phyloP scores from a whole-genome alignment of 495 filamentous ascomycete species.

The Evansstolkia leycettana region DNA sequence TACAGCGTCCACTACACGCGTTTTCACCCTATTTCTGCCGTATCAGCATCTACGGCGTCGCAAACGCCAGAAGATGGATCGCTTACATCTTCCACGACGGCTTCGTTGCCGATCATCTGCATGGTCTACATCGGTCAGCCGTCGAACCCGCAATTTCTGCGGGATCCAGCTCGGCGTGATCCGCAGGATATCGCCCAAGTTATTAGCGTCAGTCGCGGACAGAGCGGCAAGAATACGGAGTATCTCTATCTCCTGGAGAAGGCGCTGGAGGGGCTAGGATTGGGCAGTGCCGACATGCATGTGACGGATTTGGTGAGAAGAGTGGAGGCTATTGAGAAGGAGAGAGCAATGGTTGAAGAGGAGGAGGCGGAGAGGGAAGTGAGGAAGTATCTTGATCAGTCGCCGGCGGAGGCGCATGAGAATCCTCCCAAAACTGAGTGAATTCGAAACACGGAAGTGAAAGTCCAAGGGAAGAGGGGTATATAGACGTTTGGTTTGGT shows the following conservation, averaged over 20 bases:
- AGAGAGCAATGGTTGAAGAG: slow-evolving; percentile 17
- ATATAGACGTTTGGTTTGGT: too few species aligned
- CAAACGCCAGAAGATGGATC: not conserved
- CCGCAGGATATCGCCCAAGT: slow-evolving; percentile 73
- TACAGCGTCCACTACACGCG: slow-evolving; percentile 83
- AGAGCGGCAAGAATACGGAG: slow-evolving; percentile 83
- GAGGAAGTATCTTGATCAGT: slow-evolving; percentile 15
- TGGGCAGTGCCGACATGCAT: slow-evolving; percentile 76
- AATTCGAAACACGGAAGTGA: too few species aligned
- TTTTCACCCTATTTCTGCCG: slow-evolving; percentile 48
- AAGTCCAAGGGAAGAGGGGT: too few species aligned
- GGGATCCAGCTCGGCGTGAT: slow-evolving; percentile 52
- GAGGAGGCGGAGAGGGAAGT: slow-evolving; percentile 26
- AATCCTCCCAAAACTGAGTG: slow-evolving; percentile 3
- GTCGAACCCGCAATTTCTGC: slow-evolving; percentile 81
- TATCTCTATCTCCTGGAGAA: slow-evolving; percentile 78
- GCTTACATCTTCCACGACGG: not conserved
- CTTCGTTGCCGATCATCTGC: slow-evolving; percentile 31
- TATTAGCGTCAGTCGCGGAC: slow-evolving; percentile 63
- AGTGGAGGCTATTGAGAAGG: slow-evolving; percentile 29
- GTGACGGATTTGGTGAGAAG: slow-evolving; percentile 43
- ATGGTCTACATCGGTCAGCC: slow-evolving; percentile 95
- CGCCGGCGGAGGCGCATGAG: slow-evolving; percentile 13
- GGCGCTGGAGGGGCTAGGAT: slow-evolving; percentile 60
- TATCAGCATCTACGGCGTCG: not conserved